These are phyloP conservation scores for Scedosporium apiospermum DNA, from an alignment of 2,329 filamentous ascomycete genomes.

Conservation along the genomic window DNA sequence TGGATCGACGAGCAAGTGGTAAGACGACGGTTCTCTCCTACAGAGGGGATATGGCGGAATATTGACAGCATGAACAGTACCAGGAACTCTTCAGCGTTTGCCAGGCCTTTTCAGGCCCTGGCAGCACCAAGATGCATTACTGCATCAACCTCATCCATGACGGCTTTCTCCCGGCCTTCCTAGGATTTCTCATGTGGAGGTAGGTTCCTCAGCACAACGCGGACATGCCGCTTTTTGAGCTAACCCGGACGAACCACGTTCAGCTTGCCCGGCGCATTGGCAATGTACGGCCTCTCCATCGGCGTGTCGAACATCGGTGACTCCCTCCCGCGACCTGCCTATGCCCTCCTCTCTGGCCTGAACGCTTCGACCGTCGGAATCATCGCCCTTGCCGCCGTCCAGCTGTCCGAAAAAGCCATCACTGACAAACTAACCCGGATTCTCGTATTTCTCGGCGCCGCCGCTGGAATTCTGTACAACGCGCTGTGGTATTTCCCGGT, in stretches of 20 bases:
- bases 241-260: neutral
- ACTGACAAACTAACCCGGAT: slow-evolving; percentile 53
- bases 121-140: slow-evolving; percentile 62
- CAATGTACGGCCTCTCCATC: slow-evolving; percentile 58
- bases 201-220: slow-evolving; percentile 15
- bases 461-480: slow-evolving; percentile 60
- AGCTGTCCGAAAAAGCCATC: slow-evolving; percentile 59
- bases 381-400: slow-evolving; percentile 58
- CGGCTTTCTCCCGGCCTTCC: slow-evolving; percentile 46
- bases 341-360: slow-evolving; percentile 61
- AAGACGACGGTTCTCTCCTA: slow-evolving; percentile 6
- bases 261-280: slow-evolving; percentile 59
- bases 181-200: slow-evolving; percentile 58
- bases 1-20: slow-evolving; percentile 65
- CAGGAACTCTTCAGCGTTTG: slow-evolving; percentile 63
- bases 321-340: slow-evolving; percentile 50
- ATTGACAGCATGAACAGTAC: slow-evolving; percentile 34
- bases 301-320: slow-evolving; percentile 53
- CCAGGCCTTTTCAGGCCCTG: slow-evolving; percentile 59
- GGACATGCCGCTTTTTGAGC: neutral
- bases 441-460: slow-evolving; percentile 53
- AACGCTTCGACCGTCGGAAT: slow-evolving; percentile 66
- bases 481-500: slow-evolving; percentile 67
- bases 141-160: slow-evolving; percentile 56
- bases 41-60: too few species aligned